Percentiles rank a stretch among this genome's conserved stretches.
phyloP scores from a whole-genome alignment of 1,139 yeast genomes.

The Pneumocystis carinii region DNA sequence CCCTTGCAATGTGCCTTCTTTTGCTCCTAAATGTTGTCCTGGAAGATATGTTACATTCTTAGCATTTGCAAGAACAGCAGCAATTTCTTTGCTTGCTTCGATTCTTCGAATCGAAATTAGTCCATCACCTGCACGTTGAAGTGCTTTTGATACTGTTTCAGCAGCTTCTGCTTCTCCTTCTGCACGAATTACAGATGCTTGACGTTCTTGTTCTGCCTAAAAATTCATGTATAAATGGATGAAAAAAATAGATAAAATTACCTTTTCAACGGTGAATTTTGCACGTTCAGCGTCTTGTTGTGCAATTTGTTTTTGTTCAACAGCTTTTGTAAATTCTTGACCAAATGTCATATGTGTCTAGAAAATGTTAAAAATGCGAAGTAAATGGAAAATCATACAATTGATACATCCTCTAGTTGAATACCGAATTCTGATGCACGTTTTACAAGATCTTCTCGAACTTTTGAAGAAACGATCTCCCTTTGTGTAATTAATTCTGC shows the following conservation, averaged over 20 bases:
- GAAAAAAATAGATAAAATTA: neutral
- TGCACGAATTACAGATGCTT: constrained; percentile 87
- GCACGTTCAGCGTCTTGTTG: constrained; percentile 99
- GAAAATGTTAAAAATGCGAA: neutral
- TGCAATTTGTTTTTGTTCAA: constrained; percentile 96
- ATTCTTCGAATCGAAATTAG: constrained; percentile 82
- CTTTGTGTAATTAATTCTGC: constrained; percentile 95
- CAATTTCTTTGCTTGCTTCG: constrained; percentile 94
- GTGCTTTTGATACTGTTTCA: constrained; percentile 83
- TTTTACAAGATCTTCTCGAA: constrained; percentile 69
- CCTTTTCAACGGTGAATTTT: constrained; percentile 67
- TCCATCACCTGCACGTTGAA: constrained; percentile 93
- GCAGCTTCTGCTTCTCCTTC: constrained; percentile 99
- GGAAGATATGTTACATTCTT: constrained; percentile 91
- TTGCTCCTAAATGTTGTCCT: neutral
- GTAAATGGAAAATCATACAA: constrained; percentile 19
- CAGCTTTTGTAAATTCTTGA: constrained; percentile 92
- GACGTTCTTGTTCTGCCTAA: constrained; percentile 90
- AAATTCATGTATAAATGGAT: neutral
- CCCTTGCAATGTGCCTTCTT: neutral
- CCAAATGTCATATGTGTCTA: constrained; percentile 93
- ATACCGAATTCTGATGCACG: constrained; percentile 85
- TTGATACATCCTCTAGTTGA: constrained; percentile 88
- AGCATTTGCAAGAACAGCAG: constrained; percentile 66
- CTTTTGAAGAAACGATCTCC: constrained; percentile 82